Base-by-base conservation (phyloP, 1,284 basidiomycete genomes). In the Irpex sp. region DNA sequence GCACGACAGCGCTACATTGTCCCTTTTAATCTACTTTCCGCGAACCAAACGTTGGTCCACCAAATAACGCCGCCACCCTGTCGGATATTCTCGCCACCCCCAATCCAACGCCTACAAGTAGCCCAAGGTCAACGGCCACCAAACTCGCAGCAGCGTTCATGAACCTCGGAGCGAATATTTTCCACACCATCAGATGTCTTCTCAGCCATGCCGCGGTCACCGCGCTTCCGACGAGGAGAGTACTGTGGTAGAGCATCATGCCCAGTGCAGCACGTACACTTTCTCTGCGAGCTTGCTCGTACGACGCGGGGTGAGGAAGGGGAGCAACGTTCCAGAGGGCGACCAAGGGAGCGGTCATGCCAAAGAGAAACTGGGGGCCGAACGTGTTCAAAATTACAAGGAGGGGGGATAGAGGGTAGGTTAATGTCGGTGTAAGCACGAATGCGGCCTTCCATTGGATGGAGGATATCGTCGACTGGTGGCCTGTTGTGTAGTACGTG, bases 181-280 rank as follows among this genome's bases (percentile, higher is more conserved):
- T 98, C 95, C 97, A 99, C 44, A 98, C 95, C 96, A 99, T 98
- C 68, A 99, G 76, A 76, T 99, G 97, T 49, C 97, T 76, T 62
- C 95, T 77, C 61, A 98, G 80, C 72, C 87, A 85, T 2, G 91
- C 90, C 0, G 94, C 89, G 64, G 88, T 90, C 4, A 87, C 75
- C 3, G 93, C 88, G 7, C 87, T 86, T 2, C 91, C 87, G 5
- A 97, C 73, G 0, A 93, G 76, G 36, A 97, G 73, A 2, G 80
- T 71, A 3, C 83, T 76, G 72, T 91, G 90, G 73, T 96, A 96
- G 2, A 88, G 76, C 77, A 87, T 82, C 64, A 92, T 78, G 0
- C 84, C 88, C 0, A 96, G 73, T 0, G 79, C 79, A 0, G 89
- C 83, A 2, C 86, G 77, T 31, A 83, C 63, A 0, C 75, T 64